Percentiles rank a stretch among this genome's conserved stretches.
These are phyloP conservation scores for Ustulina deusta DNA, from an alignment of 2,329 filamentous ascomycete genomes.

Conservation along the genomic window DNA sequence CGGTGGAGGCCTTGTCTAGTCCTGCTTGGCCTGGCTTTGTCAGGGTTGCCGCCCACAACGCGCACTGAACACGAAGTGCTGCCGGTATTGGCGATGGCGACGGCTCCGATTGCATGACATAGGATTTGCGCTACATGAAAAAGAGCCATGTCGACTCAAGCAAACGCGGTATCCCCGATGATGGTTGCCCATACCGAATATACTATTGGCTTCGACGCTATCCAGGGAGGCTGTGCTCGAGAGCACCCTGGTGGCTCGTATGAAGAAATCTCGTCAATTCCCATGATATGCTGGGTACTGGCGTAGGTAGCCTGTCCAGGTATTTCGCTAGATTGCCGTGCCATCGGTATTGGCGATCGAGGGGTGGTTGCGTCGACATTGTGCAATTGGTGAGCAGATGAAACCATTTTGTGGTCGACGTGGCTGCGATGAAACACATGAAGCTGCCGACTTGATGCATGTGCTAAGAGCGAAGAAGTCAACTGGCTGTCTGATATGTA, in stretches of 20 bases:
- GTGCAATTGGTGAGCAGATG: slow-evolving; percentile 16
- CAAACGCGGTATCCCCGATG: slow-evolving; percentile 30
- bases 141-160: slow-evolving; percentile 19
- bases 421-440: slow-evolving; percentile 32
- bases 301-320: background rate
- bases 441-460: slow-evolving; percentile 16
- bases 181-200: slow-evolving; percentile 13
- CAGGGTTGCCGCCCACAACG: slow-evolving; percentile 36
- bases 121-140: slow-evolving; percentile 24
- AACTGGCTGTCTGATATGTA: slow-evolving; percentile 12
- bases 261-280: slow-evolving; percentile 17
- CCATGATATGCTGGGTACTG: background rate
- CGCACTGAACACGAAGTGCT: slow-evolving; percentile 39
- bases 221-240: slow-evolving; percentile 9
- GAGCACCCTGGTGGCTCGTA: slow-evolving; percentile 25
- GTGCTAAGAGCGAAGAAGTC: slow-evolving; percentile 17
- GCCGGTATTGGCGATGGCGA: slow-evolving; percentile 33
- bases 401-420: slow-evolving; percentile 20
- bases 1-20: slow-evolving; percentile 27
- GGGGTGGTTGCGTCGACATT: slow-evolving; percentile 1
- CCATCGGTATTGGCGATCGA: slow-evolving; percentile 1
- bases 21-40: slow-evolving; percentile 32
- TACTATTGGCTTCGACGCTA: slow-evolving; percentile 18
- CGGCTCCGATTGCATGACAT: slow-evolving; percentile 36
- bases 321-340: background rate